Evolutionary conservation across 306 rosid species (phyloP), one percentile per base, ranked within the genome.

Genomic region (Benincasa hispida): DNA sequence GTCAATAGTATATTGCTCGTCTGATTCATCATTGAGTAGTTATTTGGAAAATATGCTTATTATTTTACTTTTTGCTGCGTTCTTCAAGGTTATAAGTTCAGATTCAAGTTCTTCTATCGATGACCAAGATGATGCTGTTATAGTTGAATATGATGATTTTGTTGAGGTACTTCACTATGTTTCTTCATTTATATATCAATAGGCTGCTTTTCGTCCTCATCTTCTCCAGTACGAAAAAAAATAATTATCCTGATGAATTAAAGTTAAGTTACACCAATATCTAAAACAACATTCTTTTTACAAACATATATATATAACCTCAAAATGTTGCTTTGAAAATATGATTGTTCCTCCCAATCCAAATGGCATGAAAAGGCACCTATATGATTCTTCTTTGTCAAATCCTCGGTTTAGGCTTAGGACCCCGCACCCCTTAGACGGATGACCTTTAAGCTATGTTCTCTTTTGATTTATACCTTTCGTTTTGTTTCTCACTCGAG

Each of bases 71-170:
- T 72, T 74, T 75, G 55, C 78, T 81, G 65, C 78, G 51, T 81
- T 78, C 76, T 34, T 86, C 78, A 76, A 93, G 97, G 96, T 86
- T 86, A 80, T 79, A 80, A 82, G 85, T 81, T 77, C 85, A 60
- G 82, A 82, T 77, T 82, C 96, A 18, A 90, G 87, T 80, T 82
- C 96, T 30, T 85, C 88, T 45, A 72, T 37, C 13, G 90, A 88
- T 63, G 84, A 87, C 73, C 88, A 85, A 50, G 89, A 72, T 53
- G 90, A 88, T 65, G 76, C 88, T 73, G 88, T 91, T 77, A 79
- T 87, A 55, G 93, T 93, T 55, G 90, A 90, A 35, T 78, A 87
- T 63, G 58, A 45, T 66, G 98, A 93, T 83, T 93, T 93, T 86
- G 76, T 90, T 75, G 87, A 87, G 96, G 98, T 93, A 86, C 67